These are phyloP conservation scores for Coniochaeta sp. DNA, from an alignment of 2,329 filamentous ascomycete species.

Conservation along the genomic window DNA sequence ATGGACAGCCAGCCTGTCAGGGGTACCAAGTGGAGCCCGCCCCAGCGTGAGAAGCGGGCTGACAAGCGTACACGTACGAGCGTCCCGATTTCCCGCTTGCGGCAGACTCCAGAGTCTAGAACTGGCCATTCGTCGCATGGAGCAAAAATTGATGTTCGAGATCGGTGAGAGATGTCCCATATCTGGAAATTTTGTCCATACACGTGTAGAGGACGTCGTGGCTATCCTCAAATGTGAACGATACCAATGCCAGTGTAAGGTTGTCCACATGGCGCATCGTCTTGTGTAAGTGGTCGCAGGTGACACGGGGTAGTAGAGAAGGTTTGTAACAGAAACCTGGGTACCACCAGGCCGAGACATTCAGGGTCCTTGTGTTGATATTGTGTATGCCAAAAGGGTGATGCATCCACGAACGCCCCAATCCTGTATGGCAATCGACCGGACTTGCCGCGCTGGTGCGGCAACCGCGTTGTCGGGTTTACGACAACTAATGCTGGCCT, in stretches of 20 bases:
- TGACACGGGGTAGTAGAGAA: neutral
- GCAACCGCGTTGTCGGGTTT: neutral
- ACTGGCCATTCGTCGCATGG: neutral
- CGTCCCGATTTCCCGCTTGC: too few relatives aligned
- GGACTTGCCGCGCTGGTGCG: neutral
- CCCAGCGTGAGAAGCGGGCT: neutral
- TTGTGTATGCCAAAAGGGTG: neutral
- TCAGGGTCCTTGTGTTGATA: neutral
- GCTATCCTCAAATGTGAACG: too few relatives aligned
- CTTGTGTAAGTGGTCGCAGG: neutral
- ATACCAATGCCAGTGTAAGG: neutral
- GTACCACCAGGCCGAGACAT: neutral
- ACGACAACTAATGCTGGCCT: neutral
- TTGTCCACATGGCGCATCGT: neutral
- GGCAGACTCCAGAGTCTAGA: neutral
- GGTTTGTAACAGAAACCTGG: neutral
- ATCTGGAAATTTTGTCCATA: neutral
- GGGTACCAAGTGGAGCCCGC: neutral
- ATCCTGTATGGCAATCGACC: neutral
- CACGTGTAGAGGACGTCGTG: neutral
- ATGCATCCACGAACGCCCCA: neutral
- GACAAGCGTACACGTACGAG: too few relatives aligned
- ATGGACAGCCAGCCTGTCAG: neutral
- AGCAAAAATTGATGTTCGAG: neutral
- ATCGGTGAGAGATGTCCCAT: neutral